Base-by-base conservation (phyloP, 169 alveolate genomes). In the Besnoitia besnoiti region DNA sequence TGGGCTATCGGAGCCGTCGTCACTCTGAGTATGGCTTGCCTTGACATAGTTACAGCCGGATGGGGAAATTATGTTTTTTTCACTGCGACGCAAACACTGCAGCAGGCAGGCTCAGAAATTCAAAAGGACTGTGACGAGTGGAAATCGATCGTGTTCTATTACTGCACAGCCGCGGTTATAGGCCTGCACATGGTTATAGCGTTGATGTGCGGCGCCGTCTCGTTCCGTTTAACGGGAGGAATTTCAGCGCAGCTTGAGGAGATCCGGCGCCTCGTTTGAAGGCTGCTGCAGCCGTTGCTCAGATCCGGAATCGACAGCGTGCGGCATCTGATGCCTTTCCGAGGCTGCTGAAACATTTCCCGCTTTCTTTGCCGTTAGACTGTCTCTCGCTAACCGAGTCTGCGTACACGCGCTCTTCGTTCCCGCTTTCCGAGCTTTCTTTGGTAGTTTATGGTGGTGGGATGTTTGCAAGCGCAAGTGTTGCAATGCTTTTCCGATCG, bases 1-100 rank as follows among this genome's bases (percentile, higher is more conserved):
- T 91, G 94, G 94, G 90, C 87, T 0, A 47, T 91, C 30, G 94
- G 80, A 4, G 39, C 94, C 24, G 50, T 80, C 3, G 85, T 91
- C 35, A 91, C 94, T 0, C 50, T 91, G 76, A 49, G 90, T 2
- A 91, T 91, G 94, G 94, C 94, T 16, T 21, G 77, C 27, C 91
- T 50, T 44, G 89, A 91, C 62, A 14, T 91, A 12, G 51, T 79
- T 40, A n/a, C 91, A 16, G 77, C 87, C 12, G 94, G 90, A 0
- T 91, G 94, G 94, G 94, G 94, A 7, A 77, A 59, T 44, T 33
- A 49, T 8, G 76, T 91, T 0, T 19, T 91, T 24, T 44, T 91
- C 10, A 8, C 35, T 33, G 59, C 94, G 19, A 27, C 90, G 35
- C 14, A 12, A 79, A 40, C 33, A 33, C 59, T 91, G 2, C 42